Conservation (phyloP, 1,284 basidiomycete genomes). For the Fistulinella staudtii region DNA sequence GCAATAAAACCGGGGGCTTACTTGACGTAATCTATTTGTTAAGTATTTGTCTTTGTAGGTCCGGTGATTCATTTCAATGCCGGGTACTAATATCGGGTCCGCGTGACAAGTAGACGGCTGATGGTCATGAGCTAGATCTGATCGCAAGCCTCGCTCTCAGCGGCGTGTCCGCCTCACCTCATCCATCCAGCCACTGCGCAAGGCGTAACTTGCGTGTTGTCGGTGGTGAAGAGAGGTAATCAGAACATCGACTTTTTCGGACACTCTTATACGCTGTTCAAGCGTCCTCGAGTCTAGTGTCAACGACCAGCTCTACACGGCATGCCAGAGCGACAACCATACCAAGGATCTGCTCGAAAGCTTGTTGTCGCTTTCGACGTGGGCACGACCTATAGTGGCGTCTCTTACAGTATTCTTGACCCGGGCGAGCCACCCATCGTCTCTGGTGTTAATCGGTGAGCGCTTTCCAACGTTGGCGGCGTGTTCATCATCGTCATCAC, state of each 20-base stretch:
- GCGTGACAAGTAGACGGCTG: too few relatives aligned
- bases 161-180: slow-evolving; percentile 13
- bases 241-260: too few relatives aligned
- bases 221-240: not conserved
- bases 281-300: too few relatives aligned
- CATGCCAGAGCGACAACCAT: slow-evolving; percentile 33
- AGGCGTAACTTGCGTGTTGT: slow-evolving; percentile 3
- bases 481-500: not conserved
- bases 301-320: not conserved
- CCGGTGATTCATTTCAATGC: too few relatives aligned
- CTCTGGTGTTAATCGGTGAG: slow-evolving; percentile 41
- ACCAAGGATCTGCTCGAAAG: slow-evolving; percentile 35
- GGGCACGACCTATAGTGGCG: slow-evolving; percentile 49
- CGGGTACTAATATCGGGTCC: too few relatives aligned
- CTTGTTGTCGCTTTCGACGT: slow-evolving; percentile 49
- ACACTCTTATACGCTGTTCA: too few relatives aligned
- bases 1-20: too few relatives aligned
- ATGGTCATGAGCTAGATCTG: slow-evolving; percentile 10
- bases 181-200: slow-evolving; percentile 13
- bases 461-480: not conserved
- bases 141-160: slow-evolving; percentile 7
- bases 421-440: slow-evolving; percentile 45
- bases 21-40: too few relatives aligned
- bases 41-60: too few relatives aligned
- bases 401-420: slow-evolving; percentile 43